A percentile compares a stretch with the other conserved stretches of the same genome.
These are phyloP conservation scores for Citrus reticulata DNA, from an alignment of 345 rosid genomes.

Conservation along the genomic window DNA sequence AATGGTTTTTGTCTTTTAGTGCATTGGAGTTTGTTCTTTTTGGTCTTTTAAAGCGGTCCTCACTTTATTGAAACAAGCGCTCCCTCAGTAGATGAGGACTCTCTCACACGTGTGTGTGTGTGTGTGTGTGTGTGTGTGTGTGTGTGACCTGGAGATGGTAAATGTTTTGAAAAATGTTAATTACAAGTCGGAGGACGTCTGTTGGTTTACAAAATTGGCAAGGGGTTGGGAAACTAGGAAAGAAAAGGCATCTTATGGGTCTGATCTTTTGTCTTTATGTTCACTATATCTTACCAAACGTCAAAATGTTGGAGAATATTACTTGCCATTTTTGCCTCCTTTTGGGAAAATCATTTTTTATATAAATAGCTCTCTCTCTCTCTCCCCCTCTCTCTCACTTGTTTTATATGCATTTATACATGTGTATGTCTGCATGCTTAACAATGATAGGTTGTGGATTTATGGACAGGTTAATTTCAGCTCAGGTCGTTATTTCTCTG, in stretches of 20 bases:
- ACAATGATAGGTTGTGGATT: conserved; percentile 19
- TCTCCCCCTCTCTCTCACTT: background rate
- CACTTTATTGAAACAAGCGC: background rate
- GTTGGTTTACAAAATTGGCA: background rate
- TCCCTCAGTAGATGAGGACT: background rate
- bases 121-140: no score
- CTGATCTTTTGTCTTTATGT: conserved; percentile 1
- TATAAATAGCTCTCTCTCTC: background rate
- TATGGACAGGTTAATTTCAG: conserved; percentile 83
- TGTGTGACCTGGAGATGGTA: background rate
- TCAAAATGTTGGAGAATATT: background rate
- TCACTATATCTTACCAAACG: background rate
- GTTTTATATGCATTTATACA: no score
- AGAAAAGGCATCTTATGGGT: background rate
- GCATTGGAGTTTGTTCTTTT: background rate
- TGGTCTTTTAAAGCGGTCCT: background rate
- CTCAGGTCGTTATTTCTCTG: conserved; percentile 85
- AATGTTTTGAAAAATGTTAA: background rate
- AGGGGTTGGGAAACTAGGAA: background rate
- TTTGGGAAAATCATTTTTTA: background rate
- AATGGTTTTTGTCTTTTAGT: background rate
- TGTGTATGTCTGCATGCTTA: background rate
- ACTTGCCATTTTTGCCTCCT: background rate
- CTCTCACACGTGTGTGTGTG: background rate
- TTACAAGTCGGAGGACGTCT: background rate